A percentile compares a stretch with the other conserved stretches of the same genome.
These are phyloP conservation scores for Verticillium longisporum DNA, from an alignment of 2,329 filamentous ascomycete genomes.

Conservation along the genomic window DNA sequence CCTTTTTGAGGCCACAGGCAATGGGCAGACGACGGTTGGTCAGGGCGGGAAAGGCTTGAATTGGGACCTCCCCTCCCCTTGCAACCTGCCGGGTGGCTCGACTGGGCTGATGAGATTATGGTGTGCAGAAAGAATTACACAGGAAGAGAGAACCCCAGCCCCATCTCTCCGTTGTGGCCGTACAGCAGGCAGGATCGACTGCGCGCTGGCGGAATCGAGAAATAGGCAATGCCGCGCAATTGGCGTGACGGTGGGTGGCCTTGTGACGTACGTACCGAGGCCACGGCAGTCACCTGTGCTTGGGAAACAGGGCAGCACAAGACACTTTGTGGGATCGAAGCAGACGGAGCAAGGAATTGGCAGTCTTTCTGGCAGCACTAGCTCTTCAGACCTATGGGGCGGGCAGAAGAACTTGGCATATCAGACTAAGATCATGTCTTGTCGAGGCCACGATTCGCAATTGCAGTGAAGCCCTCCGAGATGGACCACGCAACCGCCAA, in stretches of 20 bases:
- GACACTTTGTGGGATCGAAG: not conserved
- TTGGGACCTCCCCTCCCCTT: not conserved
- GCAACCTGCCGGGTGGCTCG: not conserved
- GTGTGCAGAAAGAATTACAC: not conserved
- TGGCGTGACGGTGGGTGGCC: not conserved
- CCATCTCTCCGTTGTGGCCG: not conserved
- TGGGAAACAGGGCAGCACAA: not conserved
- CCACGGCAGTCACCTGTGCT: not conserved
- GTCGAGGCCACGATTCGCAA: not conserved
- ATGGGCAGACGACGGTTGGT: not conserved
- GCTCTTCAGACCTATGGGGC: not conserved
- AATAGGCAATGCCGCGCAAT: not conserved
- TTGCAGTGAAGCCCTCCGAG: not conserved
- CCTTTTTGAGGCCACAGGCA: not conserved
- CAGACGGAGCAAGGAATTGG: no score
- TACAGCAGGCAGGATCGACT: not conserved
- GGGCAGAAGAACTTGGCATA: not conserved
- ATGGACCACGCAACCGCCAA: no score
- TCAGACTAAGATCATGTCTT: not conserved
- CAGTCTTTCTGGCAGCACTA: not conserved
- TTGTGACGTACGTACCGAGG: not conserved
- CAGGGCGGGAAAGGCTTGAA: not conserved
- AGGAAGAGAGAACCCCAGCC: not conserved
- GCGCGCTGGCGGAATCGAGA: not conserved
- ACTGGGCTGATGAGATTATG: not conserved